A percentile compares a stretch with the other conserved stretches of the same genome.
These are phyloP conservation scores for Apiotrichum mycotoxinovorans DNA, from an alignment of 1,284 basidiomycete species.

Conservation along the genomic window DNA sequence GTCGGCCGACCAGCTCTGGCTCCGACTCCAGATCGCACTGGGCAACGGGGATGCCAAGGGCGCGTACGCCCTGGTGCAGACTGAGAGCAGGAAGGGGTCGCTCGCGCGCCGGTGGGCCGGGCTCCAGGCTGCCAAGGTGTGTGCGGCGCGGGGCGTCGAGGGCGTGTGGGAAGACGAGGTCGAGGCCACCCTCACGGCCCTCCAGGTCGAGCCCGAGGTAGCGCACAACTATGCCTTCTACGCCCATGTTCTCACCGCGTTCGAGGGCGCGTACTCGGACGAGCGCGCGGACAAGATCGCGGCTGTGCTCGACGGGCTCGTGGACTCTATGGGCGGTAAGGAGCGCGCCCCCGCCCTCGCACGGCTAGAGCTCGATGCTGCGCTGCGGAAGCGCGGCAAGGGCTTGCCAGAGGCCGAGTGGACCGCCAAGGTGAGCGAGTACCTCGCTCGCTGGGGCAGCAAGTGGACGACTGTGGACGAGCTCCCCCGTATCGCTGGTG, in stretches of 20 bases:
- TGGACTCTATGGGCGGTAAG: slow-evolving; percentile 23
- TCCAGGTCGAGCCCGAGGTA: slow-evolving; percentile 26
- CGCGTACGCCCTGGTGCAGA: slow-evolving; percentile 19
- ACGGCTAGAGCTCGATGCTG: slow-evolving; percentile 26
- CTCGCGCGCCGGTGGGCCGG: slow-evolving; percentile 32
- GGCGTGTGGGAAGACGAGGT: slow-evolving; percentile 29
- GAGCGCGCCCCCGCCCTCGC: slow-evolving; percentile 38
- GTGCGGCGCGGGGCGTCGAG: slow-evolving; percentile 15
- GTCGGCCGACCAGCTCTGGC: slow-evolving; percentile 40
- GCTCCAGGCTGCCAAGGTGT: slow-evolving; percentile 26
- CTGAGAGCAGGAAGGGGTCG: slow-evolving; percentile 26
- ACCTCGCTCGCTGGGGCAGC: slow-evolving; percentile 37
- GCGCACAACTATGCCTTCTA: slow-evolving; percentile 44
- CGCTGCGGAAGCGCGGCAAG: slow-evolving; percentile 5
- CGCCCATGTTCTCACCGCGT: slow-evolving; percentile 24
- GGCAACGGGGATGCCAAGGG: slow-evolving; percentile 23
- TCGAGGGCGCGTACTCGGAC: slow-evolving; percentile 1
- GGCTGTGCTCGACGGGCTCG: slow-evolving; percentile 19
- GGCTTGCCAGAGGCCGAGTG: slow-evolving; percentile 18
- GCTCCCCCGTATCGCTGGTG: slow-evolving; percentile 27
- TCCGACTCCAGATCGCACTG: slow-evolving; percentile 35
- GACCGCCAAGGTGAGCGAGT: slow-evolving; percentile 23
- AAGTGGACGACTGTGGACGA: slow-evolving; percentile 35
- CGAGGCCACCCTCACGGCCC: slow-evolving; percentile 17
- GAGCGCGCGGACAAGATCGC: slow-evolving; percentile 2